These are phyloP conservation scores for Rhodotorula toruloides DNA, from an alignment of 768 basidiomycete species.

Conservation along the genomic window DNA sequence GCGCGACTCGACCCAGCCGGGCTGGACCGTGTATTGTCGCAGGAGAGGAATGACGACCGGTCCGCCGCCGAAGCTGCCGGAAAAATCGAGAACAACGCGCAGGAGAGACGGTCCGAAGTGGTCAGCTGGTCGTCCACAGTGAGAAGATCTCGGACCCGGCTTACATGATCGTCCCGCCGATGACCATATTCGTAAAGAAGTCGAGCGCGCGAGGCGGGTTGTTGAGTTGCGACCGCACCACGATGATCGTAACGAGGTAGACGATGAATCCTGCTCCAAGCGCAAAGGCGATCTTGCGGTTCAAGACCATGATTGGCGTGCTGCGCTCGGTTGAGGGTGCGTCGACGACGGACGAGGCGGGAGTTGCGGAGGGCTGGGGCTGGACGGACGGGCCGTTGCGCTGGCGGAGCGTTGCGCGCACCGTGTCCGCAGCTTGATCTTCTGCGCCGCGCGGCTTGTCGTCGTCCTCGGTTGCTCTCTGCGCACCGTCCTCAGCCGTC, in stretches of 20 bases:
- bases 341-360: no score
- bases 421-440: no score
- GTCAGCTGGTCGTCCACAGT: no score
- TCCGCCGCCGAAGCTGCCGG: conserved; percentile 51
- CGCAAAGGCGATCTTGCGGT: background rate
- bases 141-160: no score
- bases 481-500: no score
- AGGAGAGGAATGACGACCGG: conserved; percentile 59
- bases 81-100: background rate
- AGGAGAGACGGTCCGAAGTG: background rate
- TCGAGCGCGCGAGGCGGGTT: conserved; percentile 1
- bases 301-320: background rate
- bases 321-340: background rate
- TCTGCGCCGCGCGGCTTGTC: no score
- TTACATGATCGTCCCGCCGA: conserved; percentile 55
- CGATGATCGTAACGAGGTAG: conserved; percentile 34
- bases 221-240: conserved; percentile 21
- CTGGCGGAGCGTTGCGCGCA: no score
- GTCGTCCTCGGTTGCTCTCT: no score
- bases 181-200: conserved; percentile 53
- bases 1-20: conserved; percentile 51
- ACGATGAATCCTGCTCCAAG: conserved; percentile 9
- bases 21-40: conserved; percentile 54
- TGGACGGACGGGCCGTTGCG: no score
- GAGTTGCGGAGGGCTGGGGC: no score